Conservation (phyloP, 176 grass and related monocot species). For the Leersia perrieri region DNA sequence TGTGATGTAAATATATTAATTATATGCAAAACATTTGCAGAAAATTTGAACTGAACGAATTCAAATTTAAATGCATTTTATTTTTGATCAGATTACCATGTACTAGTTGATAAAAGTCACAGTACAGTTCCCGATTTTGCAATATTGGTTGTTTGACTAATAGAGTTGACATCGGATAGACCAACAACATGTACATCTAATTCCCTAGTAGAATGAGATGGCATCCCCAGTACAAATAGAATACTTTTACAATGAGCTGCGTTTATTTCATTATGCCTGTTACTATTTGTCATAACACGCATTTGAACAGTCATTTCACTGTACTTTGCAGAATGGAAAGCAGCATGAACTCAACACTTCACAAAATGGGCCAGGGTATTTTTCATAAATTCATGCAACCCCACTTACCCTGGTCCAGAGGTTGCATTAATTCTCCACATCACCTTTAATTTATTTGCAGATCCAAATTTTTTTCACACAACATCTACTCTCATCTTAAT, state of each 20-base stretch:
- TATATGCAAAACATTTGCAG: neutral
- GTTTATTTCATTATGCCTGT: neutral
- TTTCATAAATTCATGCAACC: slow-evolving; percentile 3
- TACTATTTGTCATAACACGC: neutral
- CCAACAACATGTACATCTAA: neutral
- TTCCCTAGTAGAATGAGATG: neutral
- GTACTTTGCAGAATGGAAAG: neutral
- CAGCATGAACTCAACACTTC: neutral
- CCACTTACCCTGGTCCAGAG: neutral
- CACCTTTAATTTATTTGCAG: neutral
- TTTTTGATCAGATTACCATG: neutral
- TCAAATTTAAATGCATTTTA: neutral
- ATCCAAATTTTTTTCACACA: slow-evolving; percentile 14
- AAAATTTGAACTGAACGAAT: neutral
- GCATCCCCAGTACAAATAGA: neutral
- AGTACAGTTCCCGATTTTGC: neutral
- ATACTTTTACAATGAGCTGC: neutral
- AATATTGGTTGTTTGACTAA: too few species aligned
- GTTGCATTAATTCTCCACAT: neutral
- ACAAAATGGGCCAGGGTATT: neutral
- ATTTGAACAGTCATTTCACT: neutral
- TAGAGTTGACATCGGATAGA: neutral
- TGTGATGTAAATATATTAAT: neutral
- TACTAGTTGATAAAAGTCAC: neutral
- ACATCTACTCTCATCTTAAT: neutral